A percentile compares a stretch with the other conserved stretches of the same genome.
Evolutionary conservation across 2,329 filamentous ascomycete genomes (phyloP).

Genomic region (Leptographium wingfieldii): DNA sequence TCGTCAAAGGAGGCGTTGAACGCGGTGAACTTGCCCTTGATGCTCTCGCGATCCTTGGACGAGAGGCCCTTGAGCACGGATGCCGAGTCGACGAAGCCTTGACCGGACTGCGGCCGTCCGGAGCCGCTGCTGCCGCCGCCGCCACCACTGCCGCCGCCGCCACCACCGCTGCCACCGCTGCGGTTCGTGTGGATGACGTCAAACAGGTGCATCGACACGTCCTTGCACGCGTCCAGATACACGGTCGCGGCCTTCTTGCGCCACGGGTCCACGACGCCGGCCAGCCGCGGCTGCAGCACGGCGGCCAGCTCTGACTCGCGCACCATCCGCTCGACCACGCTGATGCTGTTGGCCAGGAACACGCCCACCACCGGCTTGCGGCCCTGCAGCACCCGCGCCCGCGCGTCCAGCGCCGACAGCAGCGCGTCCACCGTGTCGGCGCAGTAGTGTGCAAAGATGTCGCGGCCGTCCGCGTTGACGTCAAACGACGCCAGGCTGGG

Average conservation of each 20-base stretch:
- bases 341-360: conserved; percentile 80
- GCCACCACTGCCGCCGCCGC: conserved; percentile 29
- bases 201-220: conserved; percentile 71
- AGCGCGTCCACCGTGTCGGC: conserved; percentile 77
- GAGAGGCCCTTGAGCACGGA: conserved; percentile 72
- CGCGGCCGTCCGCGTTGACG: conserved; percentile 73
- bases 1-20: conserved; percentile 92
- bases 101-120: conserved; percentile 56
- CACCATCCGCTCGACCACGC: conserved; percentile 74
- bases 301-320: conserved; percentile 64
- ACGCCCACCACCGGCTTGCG: conserved; percentile 71
- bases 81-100: conserved; percentile 58
- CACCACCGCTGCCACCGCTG: conserved; percentile 27
- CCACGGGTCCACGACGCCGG: conserved; percentile 60
- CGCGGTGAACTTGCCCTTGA: conserved; percentile 88
- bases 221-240: conserved; percentile 81
- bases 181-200: conserved; percentile 89
- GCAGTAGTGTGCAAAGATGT: conserved; percentile 83
- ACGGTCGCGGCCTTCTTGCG: conserved; percentile 72
- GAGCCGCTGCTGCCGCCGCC: conserved; percentile 17
- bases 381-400: conserved; percentile 55
- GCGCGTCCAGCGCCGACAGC: conserved; percentile 61
- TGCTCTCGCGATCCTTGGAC: conserved; percentile 87
- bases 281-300: conserved; percentile 54
- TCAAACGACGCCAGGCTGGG: conserved; percentile 71